Evolutionary conservation across 2,329 filamentous ascomycete species (phyloP).

Genomic region (Apiospora hydei): DNA sequence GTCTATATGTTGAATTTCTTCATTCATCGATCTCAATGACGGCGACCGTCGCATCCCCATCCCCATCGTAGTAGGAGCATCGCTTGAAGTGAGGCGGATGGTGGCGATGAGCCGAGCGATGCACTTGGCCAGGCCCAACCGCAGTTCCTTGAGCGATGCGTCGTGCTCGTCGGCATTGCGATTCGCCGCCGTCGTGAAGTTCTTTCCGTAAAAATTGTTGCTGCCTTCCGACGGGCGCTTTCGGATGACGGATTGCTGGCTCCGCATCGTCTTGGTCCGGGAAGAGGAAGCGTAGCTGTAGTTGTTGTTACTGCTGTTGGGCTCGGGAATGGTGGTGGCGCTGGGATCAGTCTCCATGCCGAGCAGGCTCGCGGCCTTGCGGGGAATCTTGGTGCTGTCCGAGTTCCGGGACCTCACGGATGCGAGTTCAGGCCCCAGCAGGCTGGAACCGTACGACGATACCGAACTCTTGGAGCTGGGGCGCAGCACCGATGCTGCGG

Average conservation of each 20-base stretch:
- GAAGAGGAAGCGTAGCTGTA: constrained; percentile 15
- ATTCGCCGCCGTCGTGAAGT: constrained; percentile 27
- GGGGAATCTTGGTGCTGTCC: constrained; percentile 37
- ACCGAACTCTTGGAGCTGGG: constrained; percentile 29
- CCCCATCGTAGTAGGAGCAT: not conserved
- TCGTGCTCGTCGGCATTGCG: constrained; percentile 37
- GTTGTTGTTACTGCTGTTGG: constrained; percentile 24
- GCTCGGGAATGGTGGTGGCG: constrained; percentile 30
- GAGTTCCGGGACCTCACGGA: constrained; percentile 26
- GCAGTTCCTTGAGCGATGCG: constrained; percentile 52
- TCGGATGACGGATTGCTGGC: constrained; percentile 29
- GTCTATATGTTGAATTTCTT: constrained; percentile 39
- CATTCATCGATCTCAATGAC: constrained; percentile 8
- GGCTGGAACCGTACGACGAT: constrained; percentile 23
- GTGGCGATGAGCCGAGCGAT: constrained; percentile 59
- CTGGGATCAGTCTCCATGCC: constrained; percentile 47
- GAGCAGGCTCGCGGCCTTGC: constrained; percentile 59
- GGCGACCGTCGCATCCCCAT: not conserved
- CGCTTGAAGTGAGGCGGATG: constrained; percentile 41
- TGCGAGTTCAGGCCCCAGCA: constrained; percentile 23
- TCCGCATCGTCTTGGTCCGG: constrained; percentile 31
- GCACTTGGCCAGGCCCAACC: constrained; percentile 57
- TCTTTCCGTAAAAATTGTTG: constrained; percentile 22
- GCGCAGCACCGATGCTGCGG: constrained; percentile 26
- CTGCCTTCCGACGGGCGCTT: constrained; percentile 26